Conservation (phyloP, 495 filamentous ascomycete species). For the Daldinia loculata region DNA sequence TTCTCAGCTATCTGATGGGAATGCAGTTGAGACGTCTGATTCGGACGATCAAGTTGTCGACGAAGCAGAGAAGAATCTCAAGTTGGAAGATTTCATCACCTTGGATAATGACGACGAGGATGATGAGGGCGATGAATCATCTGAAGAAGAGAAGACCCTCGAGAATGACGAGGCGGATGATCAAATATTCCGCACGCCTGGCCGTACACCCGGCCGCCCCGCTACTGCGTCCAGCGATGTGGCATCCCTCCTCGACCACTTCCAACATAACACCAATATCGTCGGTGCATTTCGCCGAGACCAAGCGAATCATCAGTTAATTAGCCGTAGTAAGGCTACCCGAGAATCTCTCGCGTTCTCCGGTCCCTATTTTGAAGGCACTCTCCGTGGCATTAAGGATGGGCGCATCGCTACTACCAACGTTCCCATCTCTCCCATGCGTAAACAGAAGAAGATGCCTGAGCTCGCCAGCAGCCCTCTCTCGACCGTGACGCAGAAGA, state of each 20-base stretch:
- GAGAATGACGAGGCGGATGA: constrained; percentile 55
- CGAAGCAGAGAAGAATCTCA: constrained; percentile 70
- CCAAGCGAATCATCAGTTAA: constrained; percentile 74
- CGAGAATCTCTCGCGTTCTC: constrained; percentile 63
- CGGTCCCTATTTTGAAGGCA: constrained; percentile 59
- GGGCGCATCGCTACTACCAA: constrained; percentile 63
- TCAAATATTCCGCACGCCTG: constrained; percentile 61
- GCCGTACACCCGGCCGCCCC: constrained; percentile 60
- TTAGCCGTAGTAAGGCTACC: constrained; percentile 66
- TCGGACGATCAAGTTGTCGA: constrained; percentile 64
- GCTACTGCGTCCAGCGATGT: constrained; percentile 63
- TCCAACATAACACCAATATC: constrained; percentile 67
- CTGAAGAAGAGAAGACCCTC: constrained; percentile 63
- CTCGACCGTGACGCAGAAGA: constrained; percentile 54
- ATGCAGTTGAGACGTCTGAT: constrained; percentile 49
- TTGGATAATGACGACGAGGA: constrained; percentile 61
- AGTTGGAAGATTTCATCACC: constrained; percentile 76
- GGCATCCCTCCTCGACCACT: constrained; percentile 66
- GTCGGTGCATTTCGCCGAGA: constrained; percentile 83
- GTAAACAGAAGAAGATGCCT: constrained; percentile 56
- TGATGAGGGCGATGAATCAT: constrained; percentile 43
- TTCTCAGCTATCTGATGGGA: constrained; percentile 67
- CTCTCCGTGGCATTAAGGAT: constrained; percentile 63
- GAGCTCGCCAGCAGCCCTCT: constrained; percentile 53
- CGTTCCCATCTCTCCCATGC: constrained; percentile 62